Evolutionary conservation across 1,139 yeast species (phyloP), one percentile per base, ranked within the genome.

Genomic region (Kodamaea suecica): DNA sequence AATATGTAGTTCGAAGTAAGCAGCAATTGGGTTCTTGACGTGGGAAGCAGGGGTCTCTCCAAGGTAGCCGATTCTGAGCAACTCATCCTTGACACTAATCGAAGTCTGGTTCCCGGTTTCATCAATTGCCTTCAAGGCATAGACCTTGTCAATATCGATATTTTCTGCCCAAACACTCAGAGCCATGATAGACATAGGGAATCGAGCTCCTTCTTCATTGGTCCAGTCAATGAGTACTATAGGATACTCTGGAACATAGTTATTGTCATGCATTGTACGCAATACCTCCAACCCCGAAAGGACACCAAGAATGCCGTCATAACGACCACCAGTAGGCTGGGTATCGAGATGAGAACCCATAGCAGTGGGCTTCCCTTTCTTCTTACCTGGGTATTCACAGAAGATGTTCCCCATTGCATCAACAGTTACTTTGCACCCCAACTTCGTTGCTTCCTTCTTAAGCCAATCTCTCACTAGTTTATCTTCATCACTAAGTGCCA

Each of bases 301-400:
- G 5, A 82, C 88, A 15, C 88, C 90, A 25, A 71, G 67, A 29
- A 80, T 76, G 21, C 88, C 90, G 49, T 82, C 88, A 49, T 80
- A 82, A 41, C 85, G 63, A 5, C 88, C 88, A 21, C 88, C 88
- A 5, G 80, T 78, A n/a, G 88, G 88, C 57, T 82, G 88, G 1
- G 88, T 82, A 49, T 82, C 88, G 38, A 82, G 58, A 55, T 82
- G 88, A 0, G 87, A 80, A 1, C 90, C 88, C 42, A 81, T 77
- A 9, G 76, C 87, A 2, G 80, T 79, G 9, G 88, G 84, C 23
- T 60, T 55, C 1, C 67, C 70, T 2, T 48, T 50, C 33, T 73
- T 67, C 42, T 64, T 59, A 4, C 87, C 87, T 0, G 84, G 82
- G 38, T 67, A 77, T 16, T 76, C 63, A 11, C 83, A 81, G 57